These are phyloP conservation scores for Rhodotorula babjevae DNA, from an alignment of 768 basidiomycete genomes.

Conservation along the genomic window DNA sequence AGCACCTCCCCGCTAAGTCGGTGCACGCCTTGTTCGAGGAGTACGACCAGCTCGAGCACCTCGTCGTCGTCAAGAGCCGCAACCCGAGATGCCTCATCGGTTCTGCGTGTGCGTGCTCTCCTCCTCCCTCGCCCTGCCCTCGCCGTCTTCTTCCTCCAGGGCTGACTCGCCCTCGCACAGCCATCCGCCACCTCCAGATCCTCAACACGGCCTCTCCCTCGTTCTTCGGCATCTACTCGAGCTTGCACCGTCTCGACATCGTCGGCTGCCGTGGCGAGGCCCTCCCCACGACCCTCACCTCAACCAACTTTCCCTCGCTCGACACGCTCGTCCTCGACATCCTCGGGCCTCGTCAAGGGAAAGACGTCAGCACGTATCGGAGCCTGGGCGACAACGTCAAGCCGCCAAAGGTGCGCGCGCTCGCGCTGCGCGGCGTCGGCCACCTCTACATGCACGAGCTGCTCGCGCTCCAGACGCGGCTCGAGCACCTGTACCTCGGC, in stretches of 20 bases:
- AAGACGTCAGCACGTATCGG: too few relatives aligned
- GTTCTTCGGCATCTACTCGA: neutral
- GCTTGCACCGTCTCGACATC: neutral
- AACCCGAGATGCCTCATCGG: neutral
- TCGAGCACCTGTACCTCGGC: neutral
- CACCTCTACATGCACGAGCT: neutral
- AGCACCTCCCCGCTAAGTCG: neutral
- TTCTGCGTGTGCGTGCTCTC: neutral
- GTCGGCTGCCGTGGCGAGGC: neutral
- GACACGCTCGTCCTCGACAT: neutral
- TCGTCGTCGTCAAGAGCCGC: neutral
- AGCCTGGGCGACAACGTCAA: neutral
- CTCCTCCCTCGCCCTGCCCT: too few relatives aligned
- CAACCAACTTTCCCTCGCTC: neutral
- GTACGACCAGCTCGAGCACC: neutral
- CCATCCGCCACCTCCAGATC: neutral
- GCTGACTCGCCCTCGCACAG: neutral
- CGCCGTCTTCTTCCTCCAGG: fast-evolving
- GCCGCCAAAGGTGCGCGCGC: neutral
- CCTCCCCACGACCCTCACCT: neutral
- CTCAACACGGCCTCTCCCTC: neutral
- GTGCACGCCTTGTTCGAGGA: neutral
- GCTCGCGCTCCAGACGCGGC: neutral
- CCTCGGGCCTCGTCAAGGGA: neutral
- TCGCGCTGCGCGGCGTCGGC: neutral